Evolutionary conservation across 805 yeast species (phyloP).

Genomic region (Ogataea philodendri): DNA sequence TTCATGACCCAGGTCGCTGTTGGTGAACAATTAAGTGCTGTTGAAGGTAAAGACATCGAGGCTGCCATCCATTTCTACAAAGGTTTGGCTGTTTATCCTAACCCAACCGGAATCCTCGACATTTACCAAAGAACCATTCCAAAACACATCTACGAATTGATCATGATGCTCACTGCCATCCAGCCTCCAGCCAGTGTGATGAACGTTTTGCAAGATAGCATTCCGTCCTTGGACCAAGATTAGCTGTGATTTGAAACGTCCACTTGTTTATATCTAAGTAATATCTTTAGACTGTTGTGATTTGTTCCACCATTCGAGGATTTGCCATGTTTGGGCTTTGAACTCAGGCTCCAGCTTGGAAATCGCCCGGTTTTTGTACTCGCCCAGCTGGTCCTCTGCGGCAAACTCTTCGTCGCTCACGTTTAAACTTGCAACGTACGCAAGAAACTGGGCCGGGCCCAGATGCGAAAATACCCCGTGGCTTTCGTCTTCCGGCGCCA

Average conservation of each 20-base stretch:
- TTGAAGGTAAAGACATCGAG: constrained; percentile 67
- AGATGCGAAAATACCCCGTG: constrained; percentile 13
- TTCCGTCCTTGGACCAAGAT: constrained; percentile 27
- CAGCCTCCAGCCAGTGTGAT: constrained; percentile 83
- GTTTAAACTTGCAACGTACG: constrained; percentile 14
- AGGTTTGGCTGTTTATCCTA: constrained; percentile 90
- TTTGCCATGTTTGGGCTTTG: constrained; percentile 9
- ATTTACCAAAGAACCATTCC: constrained; percentile 89
- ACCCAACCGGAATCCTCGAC: constrained; percentile 87
- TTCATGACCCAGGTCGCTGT: constrained; percentile 80
- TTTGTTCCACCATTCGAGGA: constrained; percentile 10
- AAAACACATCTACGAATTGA: constrained; percentile 73
- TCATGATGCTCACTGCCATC: constrained; percentile 86
- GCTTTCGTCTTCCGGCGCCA: constrained; percentile 14
- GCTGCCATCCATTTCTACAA: constrained; percentile 91
- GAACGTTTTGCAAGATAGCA: constrained; percentile 52
- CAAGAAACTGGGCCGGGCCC: constrained; percentile 17
- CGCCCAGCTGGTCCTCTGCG: constrained; percentile 25
- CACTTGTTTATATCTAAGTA: constrained; percentile 3
- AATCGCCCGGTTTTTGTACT: constrained; percentile 18
- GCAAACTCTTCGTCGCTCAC: constrained; percentile 20
- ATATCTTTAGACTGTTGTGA: too few relatives aligned
- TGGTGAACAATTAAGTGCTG: constrained; percentile 77
- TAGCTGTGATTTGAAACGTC: constrained; percentile 12
- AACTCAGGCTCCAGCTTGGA: constrained; percentile 22